Evolutionary conservation across 2,329 filamentous ascomycete genomes (phyloP), one percentile per base, ranked within the genome.

Genomic region (Xylariaceae sp.): DNA sequence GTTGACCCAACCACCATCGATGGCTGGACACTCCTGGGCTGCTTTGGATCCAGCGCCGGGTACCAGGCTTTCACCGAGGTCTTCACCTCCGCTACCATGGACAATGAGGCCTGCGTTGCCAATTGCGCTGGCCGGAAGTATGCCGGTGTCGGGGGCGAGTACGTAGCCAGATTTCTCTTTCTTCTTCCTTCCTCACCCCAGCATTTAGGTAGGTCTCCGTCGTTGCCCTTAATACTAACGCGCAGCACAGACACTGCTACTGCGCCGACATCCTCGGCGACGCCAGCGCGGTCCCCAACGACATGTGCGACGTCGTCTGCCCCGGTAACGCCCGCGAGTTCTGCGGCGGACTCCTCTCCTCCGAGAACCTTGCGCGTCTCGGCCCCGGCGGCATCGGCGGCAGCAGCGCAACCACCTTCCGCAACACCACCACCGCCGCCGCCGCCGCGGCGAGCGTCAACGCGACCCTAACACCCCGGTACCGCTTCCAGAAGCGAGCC

Each of bases 261-360:
- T 76, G 73, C 42, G 69, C 70, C 26, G 57, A 65, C 11, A 43
- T 39, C 2, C 57, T 75, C 15, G 67, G 57, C 4, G 60, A 64
- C 34, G 67, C 70, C n/a, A 59, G 50, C 11, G 64, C 69, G 11
- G 47, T 64, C 2, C 54, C 54, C 33, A 56, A 59, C 35, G 48
- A 47, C 13, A 45, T 50, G 26, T 74, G 72, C 47, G 49, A 66
- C 39, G 49, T 51, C 2, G 53, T 56, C 0, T 75, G 72, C 43
- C 67, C 71, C 0, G 71, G 71, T 2, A 59, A 73, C 44, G 16
- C 30, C 0, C 19, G 24, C 2, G 50, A 71, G 45, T 57, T 63
- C 43, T 76, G 72, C 52, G 72, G 72, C 33, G 71, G 71, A 12
- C 48, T 57, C 17, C 41, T 56, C 12, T 39, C 45, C 19, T 33